These are phyloP conservation scores for Metarhizium anisopliae DNA, from an alignment of 2,329 filamentous ascomycete genomes.

Conservation along the genomic window DNA sequence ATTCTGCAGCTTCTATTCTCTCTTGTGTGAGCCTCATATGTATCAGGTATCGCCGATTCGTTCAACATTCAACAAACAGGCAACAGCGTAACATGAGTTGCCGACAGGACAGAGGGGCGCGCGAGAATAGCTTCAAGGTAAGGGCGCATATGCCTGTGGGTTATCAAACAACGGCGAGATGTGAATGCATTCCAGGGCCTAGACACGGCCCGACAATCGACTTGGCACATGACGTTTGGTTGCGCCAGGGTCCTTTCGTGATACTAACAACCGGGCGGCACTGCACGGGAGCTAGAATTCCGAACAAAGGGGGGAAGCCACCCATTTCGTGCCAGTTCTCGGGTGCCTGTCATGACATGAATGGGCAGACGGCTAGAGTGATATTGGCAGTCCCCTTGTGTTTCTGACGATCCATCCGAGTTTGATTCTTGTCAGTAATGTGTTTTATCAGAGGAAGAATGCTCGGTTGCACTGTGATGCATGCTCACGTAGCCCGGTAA, in stretches of 20 bases:
- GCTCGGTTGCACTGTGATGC: neutral
- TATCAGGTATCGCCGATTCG: too few relatives aligned
- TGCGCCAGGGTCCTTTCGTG: too few relatives aligned
- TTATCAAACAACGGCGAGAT: neutral
- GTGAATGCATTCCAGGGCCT: neutral
- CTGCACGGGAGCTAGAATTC: too few relatives aligned
- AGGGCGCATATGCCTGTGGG: neutral
- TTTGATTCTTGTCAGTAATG: too few relatives aligned
- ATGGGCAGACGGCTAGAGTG: neutral
- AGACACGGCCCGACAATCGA: neutral
- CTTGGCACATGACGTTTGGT: too few relatives aligned
- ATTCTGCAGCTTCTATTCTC: too few relatives aligned
- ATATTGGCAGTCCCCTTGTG: neutral
- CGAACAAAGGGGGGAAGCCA: neutral
- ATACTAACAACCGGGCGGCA: too few relatives aligned
- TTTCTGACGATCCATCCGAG: neutral
- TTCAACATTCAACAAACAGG: too few relatives aligned
- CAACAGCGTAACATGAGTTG: too few relatives aligned
- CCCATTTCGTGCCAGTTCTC: neutral
- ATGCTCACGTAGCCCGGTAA: neutral
- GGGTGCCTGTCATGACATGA: neutral
- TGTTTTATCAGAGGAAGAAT: too few relatives aligned
- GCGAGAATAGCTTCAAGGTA: neutral
- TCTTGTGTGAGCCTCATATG: too few relatives aligned
- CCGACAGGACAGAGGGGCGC: too few relatives aligned